phyloP scores from a whole-genome alignment of 2,329 filamentous ascomycete genomes.

The Colletotrichum tropicicola region DNA sequence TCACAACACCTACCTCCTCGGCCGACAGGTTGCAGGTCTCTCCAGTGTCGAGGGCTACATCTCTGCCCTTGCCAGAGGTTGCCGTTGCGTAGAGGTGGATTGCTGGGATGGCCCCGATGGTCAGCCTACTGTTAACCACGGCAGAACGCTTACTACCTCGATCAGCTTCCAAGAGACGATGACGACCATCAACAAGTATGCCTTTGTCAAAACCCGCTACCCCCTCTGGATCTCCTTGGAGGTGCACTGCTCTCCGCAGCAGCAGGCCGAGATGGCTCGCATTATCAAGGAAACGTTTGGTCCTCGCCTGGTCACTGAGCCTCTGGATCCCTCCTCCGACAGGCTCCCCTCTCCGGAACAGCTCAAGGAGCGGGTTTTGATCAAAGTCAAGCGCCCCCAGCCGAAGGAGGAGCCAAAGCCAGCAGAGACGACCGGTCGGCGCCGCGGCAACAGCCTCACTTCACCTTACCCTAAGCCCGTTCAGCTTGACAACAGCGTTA shows the following conservation, averaged over 20 bases:
- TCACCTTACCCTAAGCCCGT: constrained; percentile 77
- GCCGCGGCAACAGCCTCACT: constrained; percentile 76
- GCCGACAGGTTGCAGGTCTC: constrained; percentile 86
- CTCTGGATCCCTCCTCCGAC: constrained; percentile 73
- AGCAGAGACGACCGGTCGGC: constrained; percentile 52
- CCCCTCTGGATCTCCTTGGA: constrained; percentile 95
- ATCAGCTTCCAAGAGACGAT: constrained; percentile 94
- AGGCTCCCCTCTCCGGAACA: constrained; percentile 87
- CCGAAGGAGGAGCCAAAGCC: constrained; percentile 48
- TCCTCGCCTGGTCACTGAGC: constrained; percentile 79
- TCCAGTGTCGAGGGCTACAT: constrained; percentile 98
- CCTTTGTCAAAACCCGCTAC: constrained; percentile 86
- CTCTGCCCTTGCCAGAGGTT: constrained; percentile 84
- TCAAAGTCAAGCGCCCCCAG: constrained; percentile 87
- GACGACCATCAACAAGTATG: constrained; percentile 92
- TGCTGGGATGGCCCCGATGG: constrained; percentile 96
- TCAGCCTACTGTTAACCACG: constrained; percentile 89
- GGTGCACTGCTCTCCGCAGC: constrained; percentile 86
- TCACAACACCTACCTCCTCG: constrained; percentile 96
- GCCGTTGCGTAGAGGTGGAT: constrained; percentile 95
- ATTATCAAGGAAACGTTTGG: constrained; percentile 89
- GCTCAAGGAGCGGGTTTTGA: constrained; percentile 82
- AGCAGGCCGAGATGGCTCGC: constrained; percentile 88
- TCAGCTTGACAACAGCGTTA: constrained; percentile 63
- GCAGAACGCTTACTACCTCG: constrained; percentile 85